Evolutionary conservation across 345 rosid genomes (phyloP), one percentile per base, ranked within the genome.

Genomic region (Eucalyptus erythrocorys): DNA sequence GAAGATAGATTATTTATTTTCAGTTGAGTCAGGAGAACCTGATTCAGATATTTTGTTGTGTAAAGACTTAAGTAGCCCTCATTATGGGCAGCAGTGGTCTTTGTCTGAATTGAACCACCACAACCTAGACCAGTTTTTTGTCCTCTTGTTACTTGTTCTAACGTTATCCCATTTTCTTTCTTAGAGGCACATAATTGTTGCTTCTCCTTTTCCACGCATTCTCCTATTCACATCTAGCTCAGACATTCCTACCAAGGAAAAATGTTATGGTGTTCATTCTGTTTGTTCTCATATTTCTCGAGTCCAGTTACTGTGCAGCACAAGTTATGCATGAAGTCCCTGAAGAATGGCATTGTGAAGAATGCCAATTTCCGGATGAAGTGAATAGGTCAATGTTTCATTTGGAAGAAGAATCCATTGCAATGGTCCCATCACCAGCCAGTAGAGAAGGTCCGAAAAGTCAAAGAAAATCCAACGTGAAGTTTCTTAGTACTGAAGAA

Each of bases 401-500:
- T 76, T 76, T 40, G 15, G 47, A 76, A 76, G 47, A 76, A 76
- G 84, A 76, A 76, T 40, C 30, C 30, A 11, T 42, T 22, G 84
- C 47, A 40, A 40, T 6, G 15, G 84, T 76, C 47, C 8, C 15
- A 40, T 76, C 84, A 76, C 16, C 4, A 8, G 11, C 8, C 16
- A 76, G 47, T 37, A 40, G 84, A 76, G 84, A 37, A 40, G 27
- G 12, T 76, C 88, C 37, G 14, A 92, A 85, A 91, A 91, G 92
- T 92, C 90, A 59, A 86, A 92, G 87, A 76, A 10, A 13, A 40
- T 89, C 91, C 64, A 68, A 89, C 90, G 93, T 93, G 85, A 95
- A 91, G 91, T 90, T 87, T 45, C 92, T 96, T 64, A 48, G 91
- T 26, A 22, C 86, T 16, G 92, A 92, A 43, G 96, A 95, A 92